phyloP scores from a whole-genome alignment of 371 early-diverging fungal species.

The Entomophthora muscae region DNA sequence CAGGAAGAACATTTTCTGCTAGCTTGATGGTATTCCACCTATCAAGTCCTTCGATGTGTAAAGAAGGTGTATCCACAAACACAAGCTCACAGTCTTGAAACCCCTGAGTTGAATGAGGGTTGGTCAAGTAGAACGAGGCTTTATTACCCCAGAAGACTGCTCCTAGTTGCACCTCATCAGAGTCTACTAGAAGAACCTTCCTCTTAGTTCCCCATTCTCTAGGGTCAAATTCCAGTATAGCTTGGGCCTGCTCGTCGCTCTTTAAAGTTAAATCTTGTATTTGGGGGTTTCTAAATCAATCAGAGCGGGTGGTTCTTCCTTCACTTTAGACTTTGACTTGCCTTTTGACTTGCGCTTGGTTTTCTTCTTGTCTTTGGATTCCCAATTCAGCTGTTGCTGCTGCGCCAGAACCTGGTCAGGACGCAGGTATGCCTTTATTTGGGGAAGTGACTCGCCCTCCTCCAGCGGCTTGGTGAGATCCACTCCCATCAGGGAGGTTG shows the following conservation, averaged over 20 bases:
- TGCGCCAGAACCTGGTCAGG: constrained; percentile 25
- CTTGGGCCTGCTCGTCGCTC: too few species aligned
- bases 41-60: not conserved
- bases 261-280: too few species aligned
- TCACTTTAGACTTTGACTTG: constrained; percentile 9
- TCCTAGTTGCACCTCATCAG: not conserved
- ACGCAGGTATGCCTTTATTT: constrained; percentile 31
- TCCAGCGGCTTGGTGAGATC: constrained; percentile 41
- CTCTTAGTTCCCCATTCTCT: not conserved
- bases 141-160: not conserved
- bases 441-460: constrained; percentile 37
- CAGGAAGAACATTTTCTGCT: not conserved
- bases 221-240: not conserved
- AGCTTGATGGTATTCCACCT: constrained; percentile 6
- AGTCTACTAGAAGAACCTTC: not conserved
- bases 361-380: constrained; percentile 31
- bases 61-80: not conserved
- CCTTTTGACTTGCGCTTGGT: constrained; percentile 21
- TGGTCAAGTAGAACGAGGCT: not conserved
- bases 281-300: constrained; percentile 1
- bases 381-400: constrained; percentile 4
- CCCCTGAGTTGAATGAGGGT: not conserved
- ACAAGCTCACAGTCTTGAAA: not conserved
- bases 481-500: constrained; percentile 25
- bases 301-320: not conserved